phyloP scores from a whole-genome alignment of 306 rosid genomes.

The Casuarina cunninghamiana region DNA sequence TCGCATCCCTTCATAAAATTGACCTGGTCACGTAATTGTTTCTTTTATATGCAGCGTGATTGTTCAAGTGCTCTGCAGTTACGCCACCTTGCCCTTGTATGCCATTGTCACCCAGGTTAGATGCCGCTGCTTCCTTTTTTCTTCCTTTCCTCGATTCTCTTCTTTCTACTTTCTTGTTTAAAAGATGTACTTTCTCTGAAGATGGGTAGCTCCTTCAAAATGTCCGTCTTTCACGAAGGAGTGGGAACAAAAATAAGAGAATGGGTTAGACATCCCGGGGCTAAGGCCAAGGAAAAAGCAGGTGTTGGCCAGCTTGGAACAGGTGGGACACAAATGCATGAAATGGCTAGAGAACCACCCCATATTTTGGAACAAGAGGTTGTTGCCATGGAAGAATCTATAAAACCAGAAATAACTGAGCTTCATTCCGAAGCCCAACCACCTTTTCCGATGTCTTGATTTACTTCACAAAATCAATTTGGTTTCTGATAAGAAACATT shows the following conservation, averaged over 20 bases:
- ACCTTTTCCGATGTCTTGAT: slow-evolving; percentile 12
- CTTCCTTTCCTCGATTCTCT: not conserved
- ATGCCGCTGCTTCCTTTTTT: slow-evolving; percentile 5
- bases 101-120: slow-evolving; percentile 76
- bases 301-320: not conserved
- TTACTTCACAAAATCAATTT: not conserved
- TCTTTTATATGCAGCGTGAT: slow-evolving; percentile 47
- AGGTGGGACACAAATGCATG: not conserved
- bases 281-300: not conserved
- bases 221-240: slow-evolving; percentile 16
- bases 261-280: not conserved
- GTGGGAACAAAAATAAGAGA: not conserved
- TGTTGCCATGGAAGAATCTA: slow-evolving; percentile 27
- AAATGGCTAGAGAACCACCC: slow-evolving; percentile 32
- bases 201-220: slow-evolving; percentile 70
- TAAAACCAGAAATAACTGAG: slow-evolving; percentile 31
- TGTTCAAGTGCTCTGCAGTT: slow-evolving; percentile 97
- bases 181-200: slow-evolving; percentile 19
- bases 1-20: slow-evolving; percentile 20
- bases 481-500: not conserved
- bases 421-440: slow-evolving; percentile 19
- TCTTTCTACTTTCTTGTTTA: not conserved
- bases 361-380: slow-evolving; percentile 39
- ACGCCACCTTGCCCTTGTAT: slow-evolving; percentile 82
- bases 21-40: slow-evolving; percentile 12